These are phyloP conservation scores for Pythium sp. DNA, from an alignment of 352 stramenopile species.

Conservation along the genomic window DNA sequence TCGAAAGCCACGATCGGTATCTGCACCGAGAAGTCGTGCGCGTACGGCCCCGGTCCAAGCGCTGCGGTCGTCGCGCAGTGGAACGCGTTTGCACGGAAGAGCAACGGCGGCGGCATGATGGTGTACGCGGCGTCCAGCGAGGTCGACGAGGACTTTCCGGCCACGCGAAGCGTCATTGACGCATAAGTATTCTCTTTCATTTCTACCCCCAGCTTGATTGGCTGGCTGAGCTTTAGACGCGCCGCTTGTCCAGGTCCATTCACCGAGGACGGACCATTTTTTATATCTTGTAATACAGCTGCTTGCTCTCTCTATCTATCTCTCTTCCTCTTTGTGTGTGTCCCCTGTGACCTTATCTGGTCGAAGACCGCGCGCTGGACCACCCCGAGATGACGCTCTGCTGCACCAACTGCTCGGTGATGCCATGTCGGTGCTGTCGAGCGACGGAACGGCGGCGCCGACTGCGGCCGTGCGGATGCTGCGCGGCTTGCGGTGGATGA, in stretches of 20 bases:
- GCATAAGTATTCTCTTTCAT: background rate
- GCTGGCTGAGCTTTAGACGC: background rate
- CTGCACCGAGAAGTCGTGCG: constrained; percentile 46
- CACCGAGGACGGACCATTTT: background rate
- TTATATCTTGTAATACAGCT: background rate
- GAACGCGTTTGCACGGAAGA: constrained; percentile 36
- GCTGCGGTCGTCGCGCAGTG: constrained; percentile 48
- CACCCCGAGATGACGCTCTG: constrained; percentile 2
- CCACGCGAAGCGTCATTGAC: constrained; percentile 44
- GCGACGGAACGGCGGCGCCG: constrained; percentile 15
- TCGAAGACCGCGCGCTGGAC: constrained; percentile 19
- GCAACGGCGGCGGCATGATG: constrained; percentile 63
- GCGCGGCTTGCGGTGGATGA: constrained; percentile 26
- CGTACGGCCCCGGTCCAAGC: constrained; percentile 65
- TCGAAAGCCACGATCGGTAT: constrained; percentile 54
- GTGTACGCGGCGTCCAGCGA: constrained; percentile 68
- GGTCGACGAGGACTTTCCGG: constrained; percentile 39
- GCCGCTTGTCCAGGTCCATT: background rate
- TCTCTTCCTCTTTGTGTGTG: background rate
- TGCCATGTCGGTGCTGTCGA: constrained; percentile 28
- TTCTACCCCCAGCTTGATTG: background rate
- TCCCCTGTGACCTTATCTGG: background rate
- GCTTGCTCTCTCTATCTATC: background rate
- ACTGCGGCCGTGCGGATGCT: constrained; percentile 13
- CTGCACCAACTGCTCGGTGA: constrained; percentile 10